Percentiles rank a stretch among this genome's conserved stretches.
phyloP scores from a whole-genome alignment of 352 stramenopile species.

The Pythium phragmiticola region DNA sequence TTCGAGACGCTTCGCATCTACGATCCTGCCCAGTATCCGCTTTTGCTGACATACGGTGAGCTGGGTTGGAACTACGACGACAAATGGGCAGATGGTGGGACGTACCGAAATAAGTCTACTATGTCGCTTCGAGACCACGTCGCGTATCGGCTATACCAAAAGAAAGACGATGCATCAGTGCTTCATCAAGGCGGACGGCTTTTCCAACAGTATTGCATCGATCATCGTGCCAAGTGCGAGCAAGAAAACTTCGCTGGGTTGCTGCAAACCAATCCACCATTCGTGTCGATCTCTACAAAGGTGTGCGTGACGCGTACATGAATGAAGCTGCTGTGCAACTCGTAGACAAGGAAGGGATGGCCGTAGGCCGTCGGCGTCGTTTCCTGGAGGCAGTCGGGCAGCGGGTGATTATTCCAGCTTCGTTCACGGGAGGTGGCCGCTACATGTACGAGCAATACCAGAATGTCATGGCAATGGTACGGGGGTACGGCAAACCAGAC shows the following conservation, averaged over 20 bases:
- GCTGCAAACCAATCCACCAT: slow-evolving; percentile 11
- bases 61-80: slow-evolving; percentile 11
- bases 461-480: slow-evolving; percentile 44
- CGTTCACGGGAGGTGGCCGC: slow-evolving; percentile 11
- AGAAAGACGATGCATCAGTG: background rate
- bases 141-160: slow-evolving; percentile 13
- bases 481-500: slow-evolving; percentile 33
- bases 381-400: background rate
- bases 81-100: background rate
- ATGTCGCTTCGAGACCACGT: slow-evolving; percentile 12
- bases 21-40: slow-evolving; percentile 5
- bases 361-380: background rate
- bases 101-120: background rate
- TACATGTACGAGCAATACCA: slow-evolving; percentile 32
- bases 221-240: slow-evolving; percentile 16
- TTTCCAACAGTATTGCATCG: slow-evolving; percentile 25
- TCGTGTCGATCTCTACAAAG: slow-evolving; percentile 14
- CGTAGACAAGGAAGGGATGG: background rate
- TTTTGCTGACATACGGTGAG: slow-evolving; percentile 10
- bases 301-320: slow-evolving; percentile 16
- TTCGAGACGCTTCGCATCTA: slow-evolving; percentile 13
- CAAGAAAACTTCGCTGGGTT: slow-evolving; percentile 21
- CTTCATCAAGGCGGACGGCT: slow-evolving; percentile 6
- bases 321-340: slow-evolving; percentile 1
- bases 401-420: slow-evolving; percentile 5